A percentile compares a stretch with the other conserved stretches of the same genome.
phyloP scores from a whole-genome alignment of 495 filamentous ascomycete genomes.

The Beverwykella pulmonaria region DNA sequence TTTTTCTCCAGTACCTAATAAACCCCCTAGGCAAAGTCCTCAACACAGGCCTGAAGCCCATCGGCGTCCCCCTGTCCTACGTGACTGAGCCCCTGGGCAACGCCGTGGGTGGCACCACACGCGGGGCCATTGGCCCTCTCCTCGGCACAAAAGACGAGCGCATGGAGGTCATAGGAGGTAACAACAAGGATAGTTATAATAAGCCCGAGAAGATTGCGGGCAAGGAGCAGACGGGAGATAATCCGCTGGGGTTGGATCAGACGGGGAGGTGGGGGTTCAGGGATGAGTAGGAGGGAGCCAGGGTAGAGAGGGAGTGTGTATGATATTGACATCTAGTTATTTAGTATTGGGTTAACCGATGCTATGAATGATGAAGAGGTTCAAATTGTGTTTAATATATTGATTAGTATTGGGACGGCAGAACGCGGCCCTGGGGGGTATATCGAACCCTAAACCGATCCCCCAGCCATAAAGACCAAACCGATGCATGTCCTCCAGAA shows the following conservation, averaged over 20 bases:
- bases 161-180: conserved; percentile 37
- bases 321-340: background rate
- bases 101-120: conserved; percentile 37
- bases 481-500: too few species aligned
- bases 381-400: too few species aligned
- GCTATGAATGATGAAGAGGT: too few species aligned
- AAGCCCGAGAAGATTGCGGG: conserved; percentile 41
- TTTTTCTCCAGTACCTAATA: background rate
- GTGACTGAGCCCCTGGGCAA: conserved; percentile 35
- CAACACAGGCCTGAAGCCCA: conserved; percentile 32
- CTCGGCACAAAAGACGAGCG: conserved; percentile 36
- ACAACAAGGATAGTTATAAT: conserved; percentile 42
- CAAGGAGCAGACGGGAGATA: conserved; percentile 41
- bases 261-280: conserved; percentile 41
- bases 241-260: conserved; percentile 43
- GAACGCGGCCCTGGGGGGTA: too few species aligned
- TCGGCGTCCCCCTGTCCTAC: conserved; percentile 33
- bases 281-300: conserved; percentile 34
- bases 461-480: too few species aligned
- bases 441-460: too few species aligned
- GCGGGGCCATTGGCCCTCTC: conserved; percentile 35
- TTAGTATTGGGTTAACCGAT: background rate
- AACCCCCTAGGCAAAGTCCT: conserved; percentile 32
- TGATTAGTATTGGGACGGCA: too few species aligned
- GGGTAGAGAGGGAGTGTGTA: background rate